phyloP scores from a whole-genome alignment of 2,329 filamentous ascomycete species.

The Cercospora janseana region DNA sequence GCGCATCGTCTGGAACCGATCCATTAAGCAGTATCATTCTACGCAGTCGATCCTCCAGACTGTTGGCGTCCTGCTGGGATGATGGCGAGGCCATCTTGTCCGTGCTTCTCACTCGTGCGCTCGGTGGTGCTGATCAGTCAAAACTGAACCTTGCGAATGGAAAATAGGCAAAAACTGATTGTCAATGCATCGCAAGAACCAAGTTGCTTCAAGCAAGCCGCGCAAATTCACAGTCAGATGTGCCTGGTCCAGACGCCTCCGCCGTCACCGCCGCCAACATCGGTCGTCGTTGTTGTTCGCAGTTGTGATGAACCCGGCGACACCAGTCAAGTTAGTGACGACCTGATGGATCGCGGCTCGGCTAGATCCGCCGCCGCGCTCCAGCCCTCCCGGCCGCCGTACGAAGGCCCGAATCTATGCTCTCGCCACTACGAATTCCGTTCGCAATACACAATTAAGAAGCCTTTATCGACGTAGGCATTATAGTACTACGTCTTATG shows the following conservation, averaged over 20 bases:
- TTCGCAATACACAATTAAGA: too few species aligned
- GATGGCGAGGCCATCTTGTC: constrained; percentile 28
- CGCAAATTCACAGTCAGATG: not conserved
- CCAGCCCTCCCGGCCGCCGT: not conserved
- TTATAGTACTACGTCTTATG: too few species aligned
- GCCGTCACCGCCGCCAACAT: constrained; percentile 1
- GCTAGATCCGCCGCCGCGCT: not conserved
- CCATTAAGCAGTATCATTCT: constrained; percentile 59
- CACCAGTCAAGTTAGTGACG: not conserved
- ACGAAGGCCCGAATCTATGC: too few species aligned
- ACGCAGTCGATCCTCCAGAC: constrained; percentile 59
- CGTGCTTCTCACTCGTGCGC: not conserved
- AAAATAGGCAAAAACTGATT: not conserved
- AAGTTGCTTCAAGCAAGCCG: constrained; percentile 4
- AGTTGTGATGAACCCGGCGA: not conserved
- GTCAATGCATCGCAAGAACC: not conserved
- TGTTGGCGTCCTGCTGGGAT: constrained; percentile 18
- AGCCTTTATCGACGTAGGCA: too few species aligned
- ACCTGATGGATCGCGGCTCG: not conserved
- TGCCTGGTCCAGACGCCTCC: constrained; percentile 1
- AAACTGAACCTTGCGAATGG: not conserved
- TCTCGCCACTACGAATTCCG: too few species aligned
- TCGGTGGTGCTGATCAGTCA: not conserved
- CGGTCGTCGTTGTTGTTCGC: not conserved
- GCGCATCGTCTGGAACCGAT: constrained; percentile 19